Conservation (phyloP, 306 rosid species). For the Castanospermum australe region DNA sequence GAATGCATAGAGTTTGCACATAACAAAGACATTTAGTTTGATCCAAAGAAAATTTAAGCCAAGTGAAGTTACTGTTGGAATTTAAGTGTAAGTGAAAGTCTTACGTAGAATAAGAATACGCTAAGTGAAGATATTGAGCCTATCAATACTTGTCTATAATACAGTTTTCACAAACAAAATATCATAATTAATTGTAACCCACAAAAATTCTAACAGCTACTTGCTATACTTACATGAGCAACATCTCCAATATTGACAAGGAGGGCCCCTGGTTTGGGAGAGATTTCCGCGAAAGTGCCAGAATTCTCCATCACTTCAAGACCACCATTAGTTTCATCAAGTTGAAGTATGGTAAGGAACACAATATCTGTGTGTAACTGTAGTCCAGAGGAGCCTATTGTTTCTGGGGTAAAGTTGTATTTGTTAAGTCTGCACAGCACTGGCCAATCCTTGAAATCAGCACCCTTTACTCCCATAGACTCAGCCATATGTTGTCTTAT, state of each 20-base stretch:
- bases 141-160: too few relatives aligned
- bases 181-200: too few relatives aligned
- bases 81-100: too few relatives aligned
- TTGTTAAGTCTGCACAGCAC: conserved; percentile 44
- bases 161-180: too few relatives aligned
- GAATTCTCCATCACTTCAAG: conserved; percentile 40
- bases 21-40: too few relatives aligned
- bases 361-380: conserved; percentile 44
- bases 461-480: conserved; percentile 28
- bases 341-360: conserved; percentile 54
- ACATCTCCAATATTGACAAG: conserved; percentile 44
- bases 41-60: too few relatives aligned
- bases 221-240: conserved; percentile 33
- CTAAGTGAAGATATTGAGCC: too few relatives aligned
- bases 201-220: too few relatives aligned
- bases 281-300: conserved; percentile 23
- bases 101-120: too few relatives aligned
- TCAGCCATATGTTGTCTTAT: conserved; percentile 33
- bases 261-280: conserved; percentile 38
- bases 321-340: conserved; percentile 49
- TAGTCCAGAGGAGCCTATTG: conserved; percentile 32
- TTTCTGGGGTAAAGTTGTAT: conserved; percentile 37
- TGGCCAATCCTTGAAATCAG: conserved; percentile 37
- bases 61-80: too few relatives aligned
- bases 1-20: not conserved